A percentile compares a stretch with the other conserved stretches of the same genome.
These are phyloP conservation scores for Eucalyptus lansdowneana DNA, from an alignment of 345 rosid genomes.

Conservation along the genomic window DNA sequence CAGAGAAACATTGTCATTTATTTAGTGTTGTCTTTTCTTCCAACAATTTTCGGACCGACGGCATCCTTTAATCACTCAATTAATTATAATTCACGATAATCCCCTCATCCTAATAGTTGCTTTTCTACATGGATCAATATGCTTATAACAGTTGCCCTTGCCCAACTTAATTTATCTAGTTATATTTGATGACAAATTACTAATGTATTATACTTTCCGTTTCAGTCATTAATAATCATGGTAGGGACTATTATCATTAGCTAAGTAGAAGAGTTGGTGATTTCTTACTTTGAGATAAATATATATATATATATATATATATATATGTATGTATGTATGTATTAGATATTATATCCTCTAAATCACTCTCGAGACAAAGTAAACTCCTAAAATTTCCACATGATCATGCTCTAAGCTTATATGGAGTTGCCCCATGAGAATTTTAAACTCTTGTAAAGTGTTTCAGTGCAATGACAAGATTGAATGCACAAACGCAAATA, in stretches of 20 bases:
- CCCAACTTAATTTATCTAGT: not conserved
- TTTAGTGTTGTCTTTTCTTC: not conserved
- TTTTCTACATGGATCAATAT: not conserved
- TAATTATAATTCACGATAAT: not conserved
- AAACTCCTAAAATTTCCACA: not conserved
- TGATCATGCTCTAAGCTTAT: not conserved
- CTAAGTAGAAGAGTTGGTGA: not conserved
- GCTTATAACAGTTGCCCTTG: not conserved
- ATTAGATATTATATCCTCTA: too few relatives aligned
- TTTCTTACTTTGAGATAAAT: not conserved
- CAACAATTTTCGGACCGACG: accelerated
- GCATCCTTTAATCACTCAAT: not conserved
- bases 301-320: too few relatives aligned
- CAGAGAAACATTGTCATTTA: not conserved
- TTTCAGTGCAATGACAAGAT: not conserved
- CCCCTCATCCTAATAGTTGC: not conserved
- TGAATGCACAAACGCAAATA: not conserved
- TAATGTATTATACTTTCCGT: not conserved
- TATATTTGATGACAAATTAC: not conserved
- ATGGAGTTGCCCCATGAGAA: not conserved
- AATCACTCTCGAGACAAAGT: too few relatives aligned
- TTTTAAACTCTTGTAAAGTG: not conserved
- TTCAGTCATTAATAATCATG: not conserved
- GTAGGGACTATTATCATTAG: not conserved
- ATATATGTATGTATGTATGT: accelerated